A percentile compares a stretch with the other conserved stretches of the same genome.
phyloP scores from a whole-genome alignment of 345 rosid species.

The Theobroma cacao region DNA sequence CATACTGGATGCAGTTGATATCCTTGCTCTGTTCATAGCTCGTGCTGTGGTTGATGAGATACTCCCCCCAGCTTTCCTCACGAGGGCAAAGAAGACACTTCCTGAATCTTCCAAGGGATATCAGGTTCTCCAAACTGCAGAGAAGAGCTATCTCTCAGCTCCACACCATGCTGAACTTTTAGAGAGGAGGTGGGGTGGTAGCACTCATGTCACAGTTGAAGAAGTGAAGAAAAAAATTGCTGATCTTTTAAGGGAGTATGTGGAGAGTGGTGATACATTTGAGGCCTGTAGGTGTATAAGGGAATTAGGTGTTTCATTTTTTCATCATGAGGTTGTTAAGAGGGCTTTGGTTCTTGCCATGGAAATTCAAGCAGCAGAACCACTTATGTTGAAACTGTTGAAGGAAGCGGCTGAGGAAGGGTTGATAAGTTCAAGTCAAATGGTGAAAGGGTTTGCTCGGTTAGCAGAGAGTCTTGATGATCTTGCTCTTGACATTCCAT shows the following conservation, averaged over 20 bases:
- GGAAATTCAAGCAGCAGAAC: constrained; percentile 71
- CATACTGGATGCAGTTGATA: constrained; percentile 81
- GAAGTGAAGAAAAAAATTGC: constrained; percentile 91
- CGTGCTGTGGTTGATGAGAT: constrained; percentile 98
- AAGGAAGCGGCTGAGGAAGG: constrained; percentile 97
- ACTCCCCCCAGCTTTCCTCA: constrained; percentile 85
- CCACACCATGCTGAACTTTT: constrained; percentile 98
- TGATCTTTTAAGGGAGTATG: constrained; percentile 80
- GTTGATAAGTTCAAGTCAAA: constrained; percentile 90
- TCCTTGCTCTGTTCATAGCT: constrained; percentile 89
- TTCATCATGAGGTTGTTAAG: constrained; percentile 98
- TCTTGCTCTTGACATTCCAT: constrained; percentile 92
- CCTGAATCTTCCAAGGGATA: constrained; percentile 78
- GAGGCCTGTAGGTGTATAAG: constrained; percentile 98
- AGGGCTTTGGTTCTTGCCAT: constrained; percentile 86
- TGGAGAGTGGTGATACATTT: constrained; percentile 73
- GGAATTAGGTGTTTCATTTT: constrained; percentile 87
- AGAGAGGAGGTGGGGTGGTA: constrained; percentile 99
- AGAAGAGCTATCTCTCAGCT: constrained; percentile 96
- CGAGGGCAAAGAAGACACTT: constrained; percentile 75
- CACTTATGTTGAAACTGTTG: constrained; percentile 64
- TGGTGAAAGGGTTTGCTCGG: constrained; percentile 84
- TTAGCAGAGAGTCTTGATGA: constrained; percentile 90
- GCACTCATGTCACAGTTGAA: constrained; percentile 86
- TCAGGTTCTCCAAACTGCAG: constrained; percentile 80